These are phyloP conservation scores for Xylariaceae sp. DNA, from an alignment of 2,329 filamentous ascomycete genomes.

Conservation along the genomic window DNA sequence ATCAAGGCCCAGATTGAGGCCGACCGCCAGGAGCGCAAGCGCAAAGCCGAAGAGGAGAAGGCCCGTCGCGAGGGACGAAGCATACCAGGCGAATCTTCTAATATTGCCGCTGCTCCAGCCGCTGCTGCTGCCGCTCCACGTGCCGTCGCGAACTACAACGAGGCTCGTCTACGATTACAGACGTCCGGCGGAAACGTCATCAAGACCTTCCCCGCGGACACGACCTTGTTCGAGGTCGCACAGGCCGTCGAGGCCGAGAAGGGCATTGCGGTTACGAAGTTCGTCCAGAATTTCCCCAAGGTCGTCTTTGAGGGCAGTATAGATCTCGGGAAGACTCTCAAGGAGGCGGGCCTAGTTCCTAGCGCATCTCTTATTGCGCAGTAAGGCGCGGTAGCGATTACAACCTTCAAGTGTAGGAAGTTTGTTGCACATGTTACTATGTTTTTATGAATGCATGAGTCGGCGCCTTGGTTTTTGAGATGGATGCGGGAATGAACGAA, in stretches of 20 bases:
- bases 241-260: slow-evolving; percentile 69
- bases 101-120: slow-evolving; percentile 44
- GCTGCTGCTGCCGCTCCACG: slow-evolving; percentile 44
- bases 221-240: slow-evolving; percentile 89
- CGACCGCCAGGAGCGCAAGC: slow-evolving; percentile 83
- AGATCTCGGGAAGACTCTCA: slow-evolving; percentile 86
- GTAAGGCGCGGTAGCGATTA: slow-evolving; percentile 37
- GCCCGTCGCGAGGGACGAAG: slow-evolving; percentile 76
- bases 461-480: slow-evolving; percentile 16
- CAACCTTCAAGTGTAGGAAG: too few relatives aligned
- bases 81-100: slow-evolving; percentile 28
- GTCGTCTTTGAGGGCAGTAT: slow-evolving; percentile 67
- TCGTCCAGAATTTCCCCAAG: slow-evolving; percentile 81
- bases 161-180: slow-evolving; percentile 79
- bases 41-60: slow-evolving; percentile 81
- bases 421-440: too few relatives aligned
- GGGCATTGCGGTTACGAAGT: slow-evolving; percentile 67
- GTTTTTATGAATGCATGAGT: slow-evolving; percentile 19
- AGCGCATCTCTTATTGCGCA: slow-evolving; percentile 83
- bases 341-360: slow-evolving; percentile 85
- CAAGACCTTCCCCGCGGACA: slow-evolving; percentile 85
- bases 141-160: slow-evolving; percentile 69
- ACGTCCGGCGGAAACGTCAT: slow-evolving; percentile 70
- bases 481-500: slow-evolving; percentile 1
- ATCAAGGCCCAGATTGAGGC: slow-evolving; percentile 93